Evolutionary conservation across 1,284 basidiomycete genomes (phyloP).

Genomic region (Uromyces viciae-fabae): DNA sequence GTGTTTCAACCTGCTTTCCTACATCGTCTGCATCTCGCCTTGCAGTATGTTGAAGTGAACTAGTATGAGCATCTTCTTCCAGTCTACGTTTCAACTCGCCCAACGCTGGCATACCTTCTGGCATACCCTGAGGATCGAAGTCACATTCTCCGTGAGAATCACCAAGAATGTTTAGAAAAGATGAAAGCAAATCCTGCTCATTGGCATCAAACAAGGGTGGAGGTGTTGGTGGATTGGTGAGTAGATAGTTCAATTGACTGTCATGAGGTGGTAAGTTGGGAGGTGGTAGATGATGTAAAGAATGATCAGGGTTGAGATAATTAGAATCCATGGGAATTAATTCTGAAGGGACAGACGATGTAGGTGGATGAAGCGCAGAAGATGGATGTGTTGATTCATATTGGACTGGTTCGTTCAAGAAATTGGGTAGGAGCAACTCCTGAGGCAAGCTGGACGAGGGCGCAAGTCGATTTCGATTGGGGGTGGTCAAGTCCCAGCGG

Average conservation of each 20-base stretch:
- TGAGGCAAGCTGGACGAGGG: not conserved
- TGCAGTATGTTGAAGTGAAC: not conserved
- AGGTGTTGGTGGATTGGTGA: slow-evolving; percentile 11
- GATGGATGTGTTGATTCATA: not conserved
- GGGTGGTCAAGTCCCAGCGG: not conserved
- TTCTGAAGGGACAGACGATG: not conserved
- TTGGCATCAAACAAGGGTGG: slow-evolving; percentile 30
- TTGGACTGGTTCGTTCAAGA: not conserved
- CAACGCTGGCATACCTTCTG: slow-evolving; percentile 36
- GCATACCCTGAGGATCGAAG: slow-evolving; percentile 42
- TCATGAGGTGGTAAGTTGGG: not conserved
- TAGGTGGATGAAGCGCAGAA: not conserved
- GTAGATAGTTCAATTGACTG: not conserved
- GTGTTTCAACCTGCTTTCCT: not conserved
- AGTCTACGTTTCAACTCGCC: slow-evolving; percentile 18
- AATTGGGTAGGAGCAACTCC: not conserved
- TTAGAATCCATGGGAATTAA: not conserved
- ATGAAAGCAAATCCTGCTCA: slow-evolving; percentile 30
- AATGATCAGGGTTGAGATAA: not conserved
- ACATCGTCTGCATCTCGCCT: slow-evolving; percentile 36
- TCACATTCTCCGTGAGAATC: slow-evolving; percentile 37
- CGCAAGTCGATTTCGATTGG: not conserved
- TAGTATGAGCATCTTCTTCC: not conserved
- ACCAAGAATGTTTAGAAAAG: slow-evolving; percentile 36
- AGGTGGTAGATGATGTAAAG: slow-evolving; percentile 1